Conservation (phyloP, 345 rosid genomes). For the Eucalyptus sp. region DNA sequence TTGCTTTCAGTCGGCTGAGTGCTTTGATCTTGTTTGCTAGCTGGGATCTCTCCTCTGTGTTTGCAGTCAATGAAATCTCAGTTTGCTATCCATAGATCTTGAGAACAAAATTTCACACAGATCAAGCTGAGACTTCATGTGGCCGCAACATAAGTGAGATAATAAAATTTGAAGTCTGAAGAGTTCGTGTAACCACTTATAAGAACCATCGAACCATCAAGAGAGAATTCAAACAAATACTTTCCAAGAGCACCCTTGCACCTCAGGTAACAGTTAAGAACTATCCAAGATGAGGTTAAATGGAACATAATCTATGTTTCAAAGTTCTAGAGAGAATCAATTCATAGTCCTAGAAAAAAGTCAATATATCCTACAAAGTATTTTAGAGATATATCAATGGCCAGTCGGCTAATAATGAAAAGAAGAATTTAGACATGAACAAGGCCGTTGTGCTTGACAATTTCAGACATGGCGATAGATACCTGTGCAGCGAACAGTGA, state of each 20-base stretch:
- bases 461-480: not conserved
- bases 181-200: not conserved
- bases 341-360: not conserved
- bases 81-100: not conserved
- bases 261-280: not conserved
- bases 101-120: not conserved
- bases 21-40: constrained; percentile 83
- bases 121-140: not conserved
- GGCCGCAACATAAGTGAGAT: not conserved
- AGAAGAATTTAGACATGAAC: not conserved
- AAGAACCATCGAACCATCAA: not conserved
- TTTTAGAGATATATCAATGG: not conserved
- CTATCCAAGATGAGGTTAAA: not conserved
- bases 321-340: not conserved
- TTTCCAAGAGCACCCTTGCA: not conserved
- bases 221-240: not conserved
- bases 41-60: constrained; percentile 89
- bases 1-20: constrained; percentile 69
- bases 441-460: not conserved
- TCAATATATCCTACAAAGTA: not conserved
- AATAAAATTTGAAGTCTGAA: not conserved
- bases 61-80: not conserved
- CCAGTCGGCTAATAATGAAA: not conserved
- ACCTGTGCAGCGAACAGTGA: constrained; percentile 89
- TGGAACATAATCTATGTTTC: not conserved